Evolutionary conservation across 306 rosid species (phyloP).

Genomic region (Ormosia semicastrata): DNA sequence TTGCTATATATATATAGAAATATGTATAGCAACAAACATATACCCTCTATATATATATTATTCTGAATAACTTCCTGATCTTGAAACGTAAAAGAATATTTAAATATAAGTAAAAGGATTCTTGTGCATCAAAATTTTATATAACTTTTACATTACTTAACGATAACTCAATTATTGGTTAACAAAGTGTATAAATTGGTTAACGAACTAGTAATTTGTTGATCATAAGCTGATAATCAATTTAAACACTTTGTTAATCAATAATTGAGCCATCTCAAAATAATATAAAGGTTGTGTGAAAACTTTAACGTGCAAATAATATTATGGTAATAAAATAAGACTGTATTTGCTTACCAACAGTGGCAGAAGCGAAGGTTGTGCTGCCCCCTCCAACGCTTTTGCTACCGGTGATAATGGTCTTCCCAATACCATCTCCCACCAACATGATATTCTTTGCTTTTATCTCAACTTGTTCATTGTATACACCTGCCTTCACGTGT

Average conservation of each 20-base stretch:
- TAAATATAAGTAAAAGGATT: too few species aligned
- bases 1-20: background rate
- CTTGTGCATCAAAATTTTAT: background rate
- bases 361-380: constrained; percentile 79
- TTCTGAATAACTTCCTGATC: too few species aligned
- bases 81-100: too few species aligned
- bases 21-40: too few species aligned
- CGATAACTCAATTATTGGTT: background rate
- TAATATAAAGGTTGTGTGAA: background rate
- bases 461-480: constrained; percentile 66
- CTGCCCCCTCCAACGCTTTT: constrained; percentile 85
- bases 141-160: too few species aligned
- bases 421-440: constrained; percentile 83
- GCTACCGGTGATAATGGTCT: constrained; percentile 81
- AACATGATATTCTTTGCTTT: constrained; percentile 59
- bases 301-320: background rate
- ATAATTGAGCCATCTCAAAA: background rate
- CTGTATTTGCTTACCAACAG: constrained; percentile 67
- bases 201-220: background rate
- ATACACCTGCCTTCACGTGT: constrained; percentile 68
- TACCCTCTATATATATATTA: too few species aligned
- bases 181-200: background rate
- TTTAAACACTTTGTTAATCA: background rate
- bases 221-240: background rate
- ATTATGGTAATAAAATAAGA: too few species aligned